phyloP scores from a whole-genome alignment of 345 rosid species.

The Bretschneidera sinensis region DNA sequence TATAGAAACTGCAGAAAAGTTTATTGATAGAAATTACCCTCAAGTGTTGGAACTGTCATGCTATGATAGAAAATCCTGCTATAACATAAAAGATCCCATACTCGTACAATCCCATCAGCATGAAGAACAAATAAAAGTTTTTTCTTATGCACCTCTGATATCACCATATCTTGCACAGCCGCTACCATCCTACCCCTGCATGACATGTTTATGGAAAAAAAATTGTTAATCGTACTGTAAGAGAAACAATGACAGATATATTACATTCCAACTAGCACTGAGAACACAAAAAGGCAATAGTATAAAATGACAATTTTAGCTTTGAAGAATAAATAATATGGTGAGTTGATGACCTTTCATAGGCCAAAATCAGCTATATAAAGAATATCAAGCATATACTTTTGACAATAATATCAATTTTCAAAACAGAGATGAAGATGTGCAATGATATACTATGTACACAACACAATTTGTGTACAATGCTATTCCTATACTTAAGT shows the following conservation, averaged over 20 bases:
- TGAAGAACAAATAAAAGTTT: conserved; percentile 56
- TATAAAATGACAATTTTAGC: too few relatives aligned
- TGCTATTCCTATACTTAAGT: too few relatives aligned
- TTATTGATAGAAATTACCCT: conserved; percentile 43
- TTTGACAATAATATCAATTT: too few relatives aligned
- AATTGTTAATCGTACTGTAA: neutral
- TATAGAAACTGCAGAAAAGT: conserved; percentile 1
- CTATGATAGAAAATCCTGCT: conserved; percentile 55
- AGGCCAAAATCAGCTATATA: too few relatives aligned
- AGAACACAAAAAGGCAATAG: too few relatives aligned
- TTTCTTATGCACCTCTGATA: conserved; percentile 46
- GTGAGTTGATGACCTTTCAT: too few relatives aligned
- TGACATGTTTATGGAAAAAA: conserved; percentile 5
- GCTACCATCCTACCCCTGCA: conserved; percentile 68
- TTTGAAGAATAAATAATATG: too few relatives aligned
- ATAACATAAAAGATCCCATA: conserved; percentile 59
- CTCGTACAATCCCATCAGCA: conserved; percentile 60
- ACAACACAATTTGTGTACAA: too few relatives aligned
- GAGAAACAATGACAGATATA: neutral
- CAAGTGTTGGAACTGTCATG: conserved; percentile 39
- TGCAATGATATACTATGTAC: too few relatives aligned
- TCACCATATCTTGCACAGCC: conserved; percentile 57
- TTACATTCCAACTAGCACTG: too few relatives aligned
- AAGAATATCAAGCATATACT: too few relatives aligned
- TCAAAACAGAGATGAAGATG: too few relatives aligned